phyloP scores from a whole-genome alignment of 768 basidiomycete genomes.

The Phanerodontia chrysosporium region DNA sequence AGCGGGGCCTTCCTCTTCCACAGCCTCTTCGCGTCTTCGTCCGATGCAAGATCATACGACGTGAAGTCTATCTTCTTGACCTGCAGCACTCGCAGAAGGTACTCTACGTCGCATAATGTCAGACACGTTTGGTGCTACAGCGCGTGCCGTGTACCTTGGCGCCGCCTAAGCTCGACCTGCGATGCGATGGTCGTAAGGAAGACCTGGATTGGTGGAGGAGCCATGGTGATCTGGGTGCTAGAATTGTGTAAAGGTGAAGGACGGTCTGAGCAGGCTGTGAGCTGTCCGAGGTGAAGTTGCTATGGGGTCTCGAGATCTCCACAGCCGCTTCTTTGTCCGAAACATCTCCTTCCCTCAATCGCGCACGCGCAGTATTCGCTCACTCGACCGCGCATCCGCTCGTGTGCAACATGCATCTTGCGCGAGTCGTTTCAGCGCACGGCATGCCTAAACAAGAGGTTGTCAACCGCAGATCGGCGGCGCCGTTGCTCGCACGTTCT shows the following conservation, averaged over 20 bases:
- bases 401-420: background rate
- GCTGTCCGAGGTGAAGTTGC: slow-evolving; percentile 1
- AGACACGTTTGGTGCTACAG: background rate
- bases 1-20: slow-evolving; percentile 80
- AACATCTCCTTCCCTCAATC: background rate
- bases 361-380: background rate
- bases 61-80: slow-evolving; percentile 81
- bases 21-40: slow-evolving; percentile 71
- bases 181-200: slow-evolving; percentile 89
- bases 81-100: slow-evolving; percentile 76
- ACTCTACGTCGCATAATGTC: slow-evolving; percentile 48
- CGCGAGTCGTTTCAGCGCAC: background rate
- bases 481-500: background rate
- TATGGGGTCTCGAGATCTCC: background rate
- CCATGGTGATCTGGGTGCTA: slow-evolving; percentile 37
- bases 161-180: slow-evolving; percentile 69
- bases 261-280: background rate
- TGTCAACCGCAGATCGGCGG: background rate
- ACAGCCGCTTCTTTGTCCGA: background rate
- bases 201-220: slow-evolving; percentile 78
- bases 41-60: slow-evolving; percentile 82
- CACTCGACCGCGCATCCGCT: background rate
- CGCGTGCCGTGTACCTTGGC: slow-evolving; percentile 54
- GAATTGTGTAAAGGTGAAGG: background rate
- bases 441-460: background rate